These are phyloP conservation scores for Penicillium paneum DNA, from an alignment of 2,329 filamentous ascomycete genomes.

Conservation along the genomic window DNA sequence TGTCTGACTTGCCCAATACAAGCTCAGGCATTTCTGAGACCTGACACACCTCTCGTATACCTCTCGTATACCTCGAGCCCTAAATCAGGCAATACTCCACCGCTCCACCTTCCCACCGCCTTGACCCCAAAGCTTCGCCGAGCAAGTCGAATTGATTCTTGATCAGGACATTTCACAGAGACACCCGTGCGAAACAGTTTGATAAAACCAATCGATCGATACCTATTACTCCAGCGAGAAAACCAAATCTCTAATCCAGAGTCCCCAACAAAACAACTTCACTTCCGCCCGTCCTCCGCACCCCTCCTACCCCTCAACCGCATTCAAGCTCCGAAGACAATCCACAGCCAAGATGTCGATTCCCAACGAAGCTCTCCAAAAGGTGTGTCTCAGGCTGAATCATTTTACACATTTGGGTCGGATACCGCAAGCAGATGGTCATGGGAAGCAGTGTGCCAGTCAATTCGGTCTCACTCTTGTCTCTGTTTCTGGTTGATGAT, in stretches of 20 bases:
- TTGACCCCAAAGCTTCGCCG: slow-evolving; percentile 1
- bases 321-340: slow-evolving; percentile 8
- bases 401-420: neutral
- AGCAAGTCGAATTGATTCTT: neutral
- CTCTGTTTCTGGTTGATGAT: neutral
- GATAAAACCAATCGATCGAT: neutral
- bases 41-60: neutral
- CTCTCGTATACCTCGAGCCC: neutral
- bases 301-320: slow-evolving; percentile 13
- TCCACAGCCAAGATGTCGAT: slow-evolving; percentile 69
- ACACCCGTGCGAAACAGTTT: slow-evolving; percentile 1
- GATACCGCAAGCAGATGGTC: neutral
- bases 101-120: slow-evolving; percentile 1
- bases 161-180: slow-evolving; percentile 2
- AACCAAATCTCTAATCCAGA: neutral
- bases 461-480: slow-evolving; percentile 1
- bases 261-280: neutral
- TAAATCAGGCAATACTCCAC: slow-evolving; percentile 6
- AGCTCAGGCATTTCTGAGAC: neutral
- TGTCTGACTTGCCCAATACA: neutral
- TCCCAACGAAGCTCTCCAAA: slow-evolving; percentile 87
- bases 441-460: neutral
- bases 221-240: neutral
- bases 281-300: slow-evolving; percentile 6
- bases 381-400: slow-evolving; percentile 56